phyloP scores from a whole-genome alignment of 2,329 filamentous ascomycete genomes.

The Clonostachys chloroleuca region DNA sequence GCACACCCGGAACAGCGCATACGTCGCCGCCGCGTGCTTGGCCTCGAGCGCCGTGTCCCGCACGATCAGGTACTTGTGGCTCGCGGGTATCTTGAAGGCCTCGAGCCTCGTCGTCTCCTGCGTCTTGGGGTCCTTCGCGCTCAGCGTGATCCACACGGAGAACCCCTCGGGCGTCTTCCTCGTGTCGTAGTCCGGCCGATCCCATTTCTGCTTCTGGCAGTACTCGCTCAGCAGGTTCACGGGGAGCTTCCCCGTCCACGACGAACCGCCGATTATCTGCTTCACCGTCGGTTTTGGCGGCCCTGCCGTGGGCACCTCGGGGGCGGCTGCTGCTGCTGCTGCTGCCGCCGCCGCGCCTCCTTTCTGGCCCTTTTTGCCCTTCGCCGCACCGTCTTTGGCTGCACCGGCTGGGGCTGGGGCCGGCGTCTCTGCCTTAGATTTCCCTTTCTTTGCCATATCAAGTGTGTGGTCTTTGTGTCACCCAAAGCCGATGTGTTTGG shows the following conservation, averaged over 20 bases:
- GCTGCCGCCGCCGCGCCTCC: neutral
- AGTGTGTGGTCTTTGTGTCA: no score
- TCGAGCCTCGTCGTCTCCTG: slow-evolving; percentile 70
- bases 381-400: slow-evolving; percentile 46
- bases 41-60: slow-evolving; percentile 84
- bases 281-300: slow-evolving; percentile 61
- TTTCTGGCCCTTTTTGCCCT: slow-evolving; percentile 34
- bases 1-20: slow-evolving; percentile 84
- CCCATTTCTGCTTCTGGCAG: slow-evolving; percentile 95
- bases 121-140: slow-evolving; percentile 74
- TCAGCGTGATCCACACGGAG: slow-evolving; percentile 78
- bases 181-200: slow-evolving; percentile 87
- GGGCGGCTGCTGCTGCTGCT: slow-evolving; percentile 12
- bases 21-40: slow-evolving; percentile 88
- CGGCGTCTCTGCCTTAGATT: slow-evolving; percentile 39
- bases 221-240: slow-evolving; percentile 92
- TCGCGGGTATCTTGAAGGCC: slow-evolving; percentile 74
- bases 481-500: no score
- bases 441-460: slow-evolving; percentile 48
- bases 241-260: slow-evolving; percentile 96
- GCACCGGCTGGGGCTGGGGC: slow-evolving; percentile 19
- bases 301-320: slow-evolving; percentile 26
- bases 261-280: slow-evolving; percentile 87
- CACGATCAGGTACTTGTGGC: slow-evolving; percentile 70
- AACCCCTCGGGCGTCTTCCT: slow-evolving; percentile 69